phyloP scores from a whole-genome alignment of 805 yeast genomes.

The Starmerella floris region DNA sequence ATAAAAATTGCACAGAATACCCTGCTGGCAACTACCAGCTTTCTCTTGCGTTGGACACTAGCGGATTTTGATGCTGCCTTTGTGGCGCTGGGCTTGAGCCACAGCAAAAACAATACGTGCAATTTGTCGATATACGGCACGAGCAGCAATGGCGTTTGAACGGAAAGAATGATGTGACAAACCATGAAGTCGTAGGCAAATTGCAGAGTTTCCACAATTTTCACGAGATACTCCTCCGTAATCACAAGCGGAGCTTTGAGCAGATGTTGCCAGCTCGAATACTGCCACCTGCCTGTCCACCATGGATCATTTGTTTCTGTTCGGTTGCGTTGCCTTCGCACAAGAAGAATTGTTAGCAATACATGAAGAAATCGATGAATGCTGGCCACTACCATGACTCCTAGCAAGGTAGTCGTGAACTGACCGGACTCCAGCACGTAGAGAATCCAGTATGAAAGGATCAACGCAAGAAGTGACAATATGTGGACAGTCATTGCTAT shows the following conservation, averaged over 20 bases:
- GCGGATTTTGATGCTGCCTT: conserved; percentile 69
- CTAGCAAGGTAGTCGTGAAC: conserved; percentile 45
- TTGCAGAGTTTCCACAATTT: conserved; percentile 71
- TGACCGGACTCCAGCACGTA: conserved; percentile 60
- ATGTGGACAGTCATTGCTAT: conserved; percentile 47
- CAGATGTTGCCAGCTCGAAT: conserved; percentile 60
- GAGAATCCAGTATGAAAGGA: conserved; percentile 46
- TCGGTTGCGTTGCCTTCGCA: conserved; percentile 50
- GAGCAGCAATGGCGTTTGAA: conserved; percentile 66
- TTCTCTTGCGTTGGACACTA: conserved; percentile 68
- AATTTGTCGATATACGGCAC: conserved; percentile 76
- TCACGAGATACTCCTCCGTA: conserved; percentile 71
- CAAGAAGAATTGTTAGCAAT: conserved; percentile 34
- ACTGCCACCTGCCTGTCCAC: conserved; percentile 39
- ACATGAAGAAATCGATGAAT: conserved; percentile 49
- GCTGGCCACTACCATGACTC: conserved; percentile 43
- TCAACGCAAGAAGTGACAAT: conserved; percentile 39
- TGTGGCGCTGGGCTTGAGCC: conserved; percentile 66
- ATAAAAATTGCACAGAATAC: conserved; percentile 10
- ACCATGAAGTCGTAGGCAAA: conserved; percentile 83
- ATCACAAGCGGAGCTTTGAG: conserved; percentile 45
- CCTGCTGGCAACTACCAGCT: conserved; percentile 26
- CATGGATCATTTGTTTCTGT: conserved; percentile 50
- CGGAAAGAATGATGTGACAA: conserved; percentile 67
- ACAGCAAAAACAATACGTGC: conserved; percentile 87